These are phyloP conservation scores for Cicer bijugum DNA, from an alignment of 306 rosid species.

Conservation along the genomic window DNA sequence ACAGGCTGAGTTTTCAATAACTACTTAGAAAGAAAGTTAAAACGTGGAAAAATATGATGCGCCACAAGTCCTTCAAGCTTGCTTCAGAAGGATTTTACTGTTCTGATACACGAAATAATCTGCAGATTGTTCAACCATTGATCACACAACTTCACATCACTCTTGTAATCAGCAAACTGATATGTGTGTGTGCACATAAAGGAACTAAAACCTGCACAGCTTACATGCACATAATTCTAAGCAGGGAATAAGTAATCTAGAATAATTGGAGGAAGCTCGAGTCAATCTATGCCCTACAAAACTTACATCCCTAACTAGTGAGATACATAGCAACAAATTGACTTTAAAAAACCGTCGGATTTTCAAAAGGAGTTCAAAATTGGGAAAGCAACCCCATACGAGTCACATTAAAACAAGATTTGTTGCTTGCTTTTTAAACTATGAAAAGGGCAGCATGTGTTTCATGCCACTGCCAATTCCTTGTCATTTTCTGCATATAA, in stretches of 20 bases:
- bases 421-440: slow-evolving; percentile 7
- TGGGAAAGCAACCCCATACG: slow-evolving; percentile 7
- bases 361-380: not conserved
- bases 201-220: slow-evolving; percentile 1
- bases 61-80: not conserved
- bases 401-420: slow-evolving; percentile 7
- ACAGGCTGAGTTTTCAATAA: not conserved
- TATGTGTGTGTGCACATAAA: not conserved
- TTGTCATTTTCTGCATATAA: slow-evolving; percentile 1
- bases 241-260: not conserved
- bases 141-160: not conserved
- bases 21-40: not conserved
- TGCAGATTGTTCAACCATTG: slow-evolving; percentile 15
- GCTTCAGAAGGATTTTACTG: not conserved
- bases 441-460: not conserved
- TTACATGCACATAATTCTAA: slow-evolving; percentile 6
- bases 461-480: slow-evolving; percentile 14
- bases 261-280: not conserved
- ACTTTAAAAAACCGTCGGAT: not conserved
- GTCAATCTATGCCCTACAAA: not conserved
- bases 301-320: slow-evolving; percentile 19
- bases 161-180: not conserved
- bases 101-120: not conserved
- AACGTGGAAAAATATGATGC: not conserved
- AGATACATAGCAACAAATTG: not conserved